phyloP scores from a whole-genome alignment of 768 basidiomycete genomes.

The Crassisporium funariophilum region DNA sequence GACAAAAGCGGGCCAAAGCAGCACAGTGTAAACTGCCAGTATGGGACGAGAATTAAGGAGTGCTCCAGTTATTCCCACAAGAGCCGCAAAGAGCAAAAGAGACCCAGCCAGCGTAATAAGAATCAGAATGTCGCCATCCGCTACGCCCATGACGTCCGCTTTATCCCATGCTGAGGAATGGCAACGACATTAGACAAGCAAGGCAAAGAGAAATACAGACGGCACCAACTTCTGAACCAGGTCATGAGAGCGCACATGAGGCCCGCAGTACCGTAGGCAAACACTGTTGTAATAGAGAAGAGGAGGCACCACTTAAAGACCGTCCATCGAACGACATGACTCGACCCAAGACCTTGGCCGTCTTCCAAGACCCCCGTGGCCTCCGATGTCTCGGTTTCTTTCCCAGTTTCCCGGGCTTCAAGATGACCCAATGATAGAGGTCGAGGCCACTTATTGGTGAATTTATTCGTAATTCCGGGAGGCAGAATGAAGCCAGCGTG shows the following conservation, averaged over 20 bases:
- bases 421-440: slow-evolving; percentile 35
- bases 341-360: slow-evolving; percentile 38
- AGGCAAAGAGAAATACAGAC: not conserved
- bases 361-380: slow-evolving; percentile 17
- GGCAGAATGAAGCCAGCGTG: slow-evolving; percentile 31
- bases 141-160: slow-evolving; percentile 64
- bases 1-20: slow-evolving; percentile 66
- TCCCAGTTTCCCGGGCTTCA: too few relatives aligned
- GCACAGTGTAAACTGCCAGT: slow-evolving; percentile 64
- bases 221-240: slow-evolving; percentile 55
- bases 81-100: slow-evolving; percentile 56
- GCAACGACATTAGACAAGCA: slow-evolving; percentile 1
- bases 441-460: slow-evolving; percentile 55
- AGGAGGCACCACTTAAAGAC: slow-evolving; percentile 63
- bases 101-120: slow-evolving; percentile 61
- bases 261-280: slow-evolving; percentile 53
- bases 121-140: slow-evolving; percentile 56
- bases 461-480: slow-evolving; percentile 40
- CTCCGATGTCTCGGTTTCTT: too few relatives aligned
- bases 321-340: slow-evolving; percentile 54
- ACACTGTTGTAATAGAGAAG: slow-evolving; percentile 54
- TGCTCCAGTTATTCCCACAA: slow-evolving; percentile 61
- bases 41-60: slow-evolving; percentile 70
- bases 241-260: slow-evolving; percentile 56
- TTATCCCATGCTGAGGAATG: slow-evolving; percentile 51